A percentile compares a stretch with the other conserved stretches of the same genome.
Conservation (phyloP, 495 filamentous ascomycete genomes). For the Penicillium argentinense region DNA sequence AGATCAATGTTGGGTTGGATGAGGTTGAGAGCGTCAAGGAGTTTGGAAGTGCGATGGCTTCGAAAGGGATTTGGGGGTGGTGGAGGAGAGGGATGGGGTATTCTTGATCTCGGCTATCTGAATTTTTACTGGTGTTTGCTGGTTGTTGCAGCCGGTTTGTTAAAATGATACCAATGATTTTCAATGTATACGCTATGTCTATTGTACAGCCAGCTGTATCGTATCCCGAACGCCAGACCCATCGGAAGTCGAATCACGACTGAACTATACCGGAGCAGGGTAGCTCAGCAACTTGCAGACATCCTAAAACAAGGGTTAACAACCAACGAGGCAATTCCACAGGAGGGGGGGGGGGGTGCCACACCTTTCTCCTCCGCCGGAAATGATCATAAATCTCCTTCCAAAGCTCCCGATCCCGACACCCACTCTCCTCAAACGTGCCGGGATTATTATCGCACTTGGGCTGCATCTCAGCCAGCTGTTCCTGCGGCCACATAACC, state of each 20-base stretch:
- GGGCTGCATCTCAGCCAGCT: constrained; percentile 58
- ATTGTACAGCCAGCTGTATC: no score
- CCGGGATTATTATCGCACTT: constrained; percentile 52
- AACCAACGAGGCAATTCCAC: no score
- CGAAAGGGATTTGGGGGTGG: constrained; percentile 45
- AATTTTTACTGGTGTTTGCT: not conserved
- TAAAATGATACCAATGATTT: no score
- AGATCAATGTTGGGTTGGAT: constrained; percentile 18
- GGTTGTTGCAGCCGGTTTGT: no score
- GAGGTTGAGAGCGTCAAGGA: constrained; percentile 49
- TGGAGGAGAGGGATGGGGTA: constrained; percentile 54
- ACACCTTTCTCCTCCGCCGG: constrained; percentile 57
- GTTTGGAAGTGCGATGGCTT: constrained; percentile 43
- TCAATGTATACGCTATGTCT: no score
- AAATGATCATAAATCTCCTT: constrained; percentile 72
- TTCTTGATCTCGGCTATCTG: constrained; percentile 14
- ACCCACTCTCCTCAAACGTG: constrained; percentile 49
- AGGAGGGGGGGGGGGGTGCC: constrained; percentile 10
- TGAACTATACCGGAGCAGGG: constrained; percentile 47
- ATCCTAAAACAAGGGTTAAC: constrained; percentile 31
- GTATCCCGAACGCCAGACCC: no score
- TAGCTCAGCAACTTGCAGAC: constrained; percentile 50
- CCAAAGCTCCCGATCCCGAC: constrained; percentile 67
- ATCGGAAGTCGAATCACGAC: no score
- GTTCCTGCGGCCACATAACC: constrained; percentile 59